These are phyloP conservation scores for Aureobasidium lini DNA, from an alignment of 2,329 filamentous ascomycete genomes.

Conservation along the genomic window DNA sequence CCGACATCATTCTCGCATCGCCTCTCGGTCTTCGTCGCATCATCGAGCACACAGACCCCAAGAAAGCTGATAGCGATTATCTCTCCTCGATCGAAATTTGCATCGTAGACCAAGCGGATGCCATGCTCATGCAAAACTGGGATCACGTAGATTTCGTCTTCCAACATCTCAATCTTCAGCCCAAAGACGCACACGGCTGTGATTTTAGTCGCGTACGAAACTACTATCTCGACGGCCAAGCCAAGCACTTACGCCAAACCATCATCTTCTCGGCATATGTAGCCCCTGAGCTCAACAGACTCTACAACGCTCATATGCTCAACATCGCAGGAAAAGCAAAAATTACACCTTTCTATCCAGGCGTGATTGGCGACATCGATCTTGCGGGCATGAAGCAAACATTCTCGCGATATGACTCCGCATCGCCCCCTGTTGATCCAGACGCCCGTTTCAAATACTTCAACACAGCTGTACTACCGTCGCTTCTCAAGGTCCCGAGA, in stretches of 20 bases:
- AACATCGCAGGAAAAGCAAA: conserved; percentile 78
- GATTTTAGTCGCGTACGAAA: conserved; percentile 84
- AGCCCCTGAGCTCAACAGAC: conserved; percentile 76
- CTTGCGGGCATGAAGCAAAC: conserved; percentile 65
- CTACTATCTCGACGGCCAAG: conserved; percentile 89
- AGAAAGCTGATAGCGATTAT: conserved; percentile 76
- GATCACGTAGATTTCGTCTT: conserved; percentile 91
- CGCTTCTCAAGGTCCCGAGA: conserved; percentile 61
- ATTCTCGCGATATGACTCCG: conserved; percentile 75
- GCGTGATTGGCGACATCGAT: conserved; percentile 62
- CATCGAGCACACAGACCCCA: conserved; percentile 69
- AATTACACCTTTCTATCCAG: conserved; percentile 57
- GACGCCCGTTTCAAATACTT: conserved; percentile 90
- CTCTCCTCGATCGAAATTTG: conserved; percentile 88
- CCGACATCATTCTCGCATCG: conserved; percentile 87
- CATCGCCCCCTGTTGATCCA: conserved; percentile 65
- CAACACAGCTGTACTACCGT: conserved; percentile 69
- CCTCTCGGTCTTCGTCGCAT: conserved; percentile 84
- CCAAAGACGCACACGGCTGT: conserved; percentile 81
- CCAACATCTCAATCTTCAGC: conserved; percentile 82
- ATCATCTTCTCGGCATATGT: conserved; percentile 74
- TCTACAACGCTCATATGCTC: conserved; percentile 67
- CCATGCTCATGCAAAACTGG: conserved; percentile 96
- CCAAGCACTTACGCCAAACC: conserved; percentile 75
- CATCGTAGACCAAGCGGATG: conserved; percentile 85